Evolutionary conservation across 2,329 filamentous ascomycete genomes (phyloP).

Genomic region (Claviceps humidiphila): DNA sequence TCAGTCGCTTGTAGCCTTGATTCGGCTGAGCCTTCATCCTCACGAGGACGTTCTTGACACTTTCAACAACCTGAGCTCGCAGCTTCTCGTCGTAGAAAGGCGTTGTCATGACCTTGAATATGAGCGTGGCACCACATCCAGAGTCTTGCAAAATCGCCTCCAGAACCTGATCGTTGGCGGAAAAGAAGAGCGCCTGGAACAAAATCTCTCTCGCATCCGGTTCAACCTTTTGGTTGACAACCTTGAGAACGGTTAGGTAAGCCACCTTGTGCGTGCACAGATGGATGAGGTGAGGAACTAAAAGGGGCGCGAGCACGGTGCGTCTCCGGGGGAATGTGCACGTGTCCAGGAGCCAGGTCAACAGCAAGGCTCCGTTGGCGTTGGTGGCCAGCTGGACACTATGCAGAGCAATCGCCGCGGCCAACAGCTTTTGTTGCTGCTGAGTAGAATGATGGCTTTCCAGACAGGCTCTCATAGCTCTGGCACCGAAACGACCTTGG

Average conservation of each 20-base stretch:
- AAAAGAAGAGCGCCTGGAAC: conserved; percentile 84
- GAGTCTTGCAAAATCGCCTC: conserved; percentile 88
- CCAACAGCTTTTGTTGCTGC: conserved; percentile 89
- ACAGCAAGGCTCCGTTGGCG: conserved; percentile 79
- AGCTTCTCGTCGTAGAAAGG: conserved; percentile 94
- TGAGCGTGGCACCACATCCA: conserved; percentile 82
- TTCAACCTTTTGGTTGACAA: conserved; percentile 96
- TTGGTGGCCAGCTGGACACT: conserved; percentile 95
- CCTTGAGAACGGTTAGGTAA: conserved; percentile 91
- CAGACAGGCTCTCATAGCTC: conserved; percentile 91
- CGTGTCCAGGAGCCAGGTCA: conserved; percentile 97
- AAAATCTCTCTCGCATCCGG: conserved; percentile 83
- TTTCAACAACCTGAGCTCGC: conserved; percentile 77
- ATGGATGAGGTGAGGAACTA: conserved; percentile 86
- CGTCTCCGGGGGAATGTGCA: conserved; percentile 90
- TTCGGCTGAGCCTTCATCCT: conserved; percentile 86
- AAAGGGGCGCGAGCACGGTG: conserved; percentile 78
- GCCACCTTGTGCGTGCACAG: conserved; percentile 98
- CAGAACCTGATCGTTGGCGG: conserved; percentile 68
- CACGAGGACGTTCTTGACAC: conserved; percentile 76
- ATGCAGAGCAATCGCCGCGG: conserved; percentile 87
- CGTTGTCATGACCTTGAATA: conserved; percentile 96
- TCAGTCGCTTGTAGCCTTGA: conserved; percentile 94
- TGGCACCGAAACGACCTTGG: conserved; percentile 85
- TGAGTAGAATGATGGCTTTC: conserved; percentile 93